Evolutionary conservation across 2,329 filamentous ascomycete genomes (phyloP).

Genomic region (Endocalyx cinctus): DNA sequence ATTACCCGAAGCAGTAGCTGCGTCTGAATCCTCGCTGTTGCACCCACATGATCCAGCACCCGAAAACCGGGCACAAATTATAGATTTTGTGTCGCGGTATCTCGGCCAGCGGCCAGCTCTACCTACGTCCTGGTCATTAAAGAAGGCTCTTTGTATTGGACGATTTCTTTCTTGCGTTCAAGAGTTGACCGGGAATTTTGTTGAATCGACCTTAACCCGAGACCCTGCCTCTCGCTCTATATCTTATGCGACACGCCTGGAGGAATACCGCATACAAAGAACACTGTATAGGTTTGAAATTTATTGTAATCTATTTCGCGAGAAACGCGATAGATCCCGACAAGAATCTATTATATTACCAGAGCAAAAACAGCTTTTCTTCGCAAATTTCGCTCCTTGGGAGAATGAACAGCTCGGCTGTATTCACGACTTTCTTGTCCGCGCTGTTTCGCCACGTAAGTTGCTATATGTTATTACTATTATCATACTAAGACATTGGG

Average conservation of each 20-base stretch:
- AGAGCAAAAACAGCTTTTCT: no score
- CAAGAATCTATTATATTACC: neutral
- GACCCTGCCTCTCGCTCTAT: no score
- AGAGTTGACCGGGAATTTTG: no score
- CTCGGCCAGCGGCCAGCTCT: no score
- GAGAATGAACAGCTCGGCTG: slow-evolving; percentile 1
- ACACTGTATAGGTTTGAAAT: slow-evolving; percentile 4
- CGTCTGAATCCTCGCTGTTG: slow-evolving; percentile 1
- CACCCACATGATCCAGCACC: no score
- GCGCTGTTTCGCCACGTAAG: neutral
- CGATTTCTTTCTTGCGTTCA: no score
- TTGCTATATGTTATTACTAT: neutral
- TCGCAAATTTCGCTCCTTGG: slow-evolving; percentile 1
- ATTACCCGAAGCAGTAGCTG: slow-evolving; percentile 5
- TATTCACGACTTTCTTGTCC: slow-evolving; percentile 1
- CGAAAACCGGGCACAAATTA: no score
- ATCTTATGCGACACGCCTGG: neutral
- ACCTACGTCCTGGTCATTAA: no score
- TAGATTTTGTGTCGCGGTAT: no score
- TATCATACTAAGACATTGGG: neutral
- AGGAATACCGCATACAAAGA: slow-evolving; percentile 3
- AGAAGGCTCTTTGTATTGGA: no score
- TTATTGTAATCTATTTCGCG: slow-evolving; percentile 1
- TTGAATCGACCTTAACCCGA: no score
- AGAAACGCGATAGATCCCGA: neutral